Conservation (phyloP, 2,329 filamentous ascomycete species). For the Ophiognomonia clavigignenti-juglandacearum region DNA sequence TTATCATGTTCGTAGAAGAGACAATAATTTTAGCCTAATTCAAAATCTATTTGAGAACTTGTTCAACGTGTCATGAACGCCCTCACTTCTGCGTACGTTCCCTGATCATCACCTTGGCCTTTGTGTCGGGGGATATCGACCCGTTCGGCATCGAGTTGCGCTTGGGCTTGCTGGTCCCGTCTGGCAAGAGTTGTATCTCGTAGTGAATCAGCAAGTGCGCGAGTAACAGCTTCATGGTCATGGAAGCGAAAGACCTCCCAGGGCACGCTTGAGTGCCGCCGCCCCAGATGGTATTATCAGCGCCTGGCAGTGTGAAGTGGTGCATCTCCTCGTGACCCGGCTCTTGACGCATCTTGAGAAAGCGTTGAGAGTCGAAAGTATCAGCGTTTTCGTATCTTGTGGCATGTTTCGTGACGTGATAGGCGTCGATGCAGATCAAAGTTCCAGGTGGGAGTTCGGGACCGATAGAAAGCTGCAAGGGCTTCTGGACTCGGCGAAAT, state of each 20-base stretch:
- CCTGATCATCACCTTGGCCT: background rate
- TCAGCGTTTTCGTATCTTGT: background rate
- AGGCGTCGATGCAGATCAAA: slow-evolving; percentile 1
- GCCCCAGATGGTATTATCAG: background rate
- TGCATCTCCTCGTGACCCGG: background rate
- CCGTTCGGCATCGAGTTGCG: background rate
- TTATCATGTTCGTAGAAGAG: no score
- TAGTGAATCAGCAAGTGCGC: slow-evolving; percentile 1
- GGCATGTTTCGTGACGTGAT: background rate
- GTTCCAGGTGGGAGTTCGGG: background rate
- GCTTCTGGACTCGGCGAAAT: background rate
- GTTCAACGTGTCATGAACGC: no score
- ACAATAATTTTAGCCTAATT: no score
- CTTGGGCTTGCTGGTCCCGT: background rate
- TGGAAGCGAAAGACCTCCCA: slow-evolving; percentile 27
- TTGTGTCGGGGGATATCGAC: background rate
- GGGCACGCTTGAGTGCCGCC: slow-evolving; percentile 28
- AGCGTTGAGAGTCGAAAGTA: background rate
- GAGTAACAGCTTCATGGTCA: slow-evolving; percentile 24
- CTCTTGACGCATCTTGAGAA: background rate
- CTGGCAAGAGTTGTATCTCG: background rate
- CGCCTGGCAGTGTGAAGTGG: background rate
- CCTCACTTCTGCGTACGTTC: no score
- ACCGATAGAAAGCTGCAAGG: background rate
- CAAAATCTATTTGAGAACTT: no score